These are phyloP conservation scores for Sarocladium kiliense DNA, from an alignment of 2,329 filamentous ascomycete species.

Conservation along the genomic window DNA sequence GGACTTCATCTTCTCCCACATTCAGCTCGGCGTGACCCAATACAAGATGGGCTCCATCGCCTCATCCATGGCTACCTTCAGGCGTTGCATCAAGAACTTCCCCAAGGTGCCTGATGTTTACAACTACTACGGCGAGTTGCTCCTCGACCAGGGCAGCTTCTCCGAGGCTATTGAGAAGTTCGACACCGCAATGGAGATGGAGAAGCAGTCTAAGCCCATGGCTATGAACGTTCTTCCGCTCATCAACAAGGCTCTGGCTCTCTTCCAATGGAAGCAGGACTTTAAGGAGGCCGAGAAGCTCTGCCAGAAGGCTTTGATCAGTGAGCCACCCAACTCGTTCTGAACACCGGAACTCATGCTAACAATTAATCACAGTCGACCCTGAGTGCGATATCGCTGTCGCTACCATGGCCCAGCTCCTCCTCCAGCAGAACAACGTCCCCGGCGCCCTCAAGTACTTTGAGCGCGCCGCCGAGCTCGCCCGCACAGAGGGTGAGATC, in stretches of 20 bases:
- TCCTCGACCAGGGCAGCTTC: constrained; percentile 95
- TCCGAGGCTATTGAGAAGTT: constrained; percentile 96
- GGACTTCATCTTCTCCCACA: constrained; percentile 95
- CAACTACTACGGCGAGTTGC: constrained; percentile 98
- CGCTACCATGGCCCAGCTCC: constrained; percentile 95
- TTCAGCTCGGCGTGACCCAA: constrained; percentile 97
- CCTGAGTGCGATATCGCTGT: constrained; percentile 98
- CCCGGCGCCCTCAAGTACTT: constrained; percentile 94
- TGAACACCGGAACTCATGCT: no score
- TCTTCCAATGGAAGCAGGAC: constrained; percentile 99
- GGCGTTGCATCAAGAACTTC: constrained; percentile 97
- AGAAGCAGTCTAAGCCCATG: constrained; percentile 88
- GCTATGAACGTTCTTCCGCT: constrained; percentile 96
- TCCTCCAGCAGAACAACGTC: constrained; percentile 96
- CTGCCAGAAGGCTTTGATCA: constrained; percentile 95
- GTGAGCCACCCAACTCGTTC: constrained; percentile 66
- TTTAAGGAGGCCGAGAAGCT: constrained; percentile 92
- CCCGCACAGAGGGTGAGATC: constrained; percentile 90
- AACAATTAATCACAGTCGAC: constrained; percentile 64
- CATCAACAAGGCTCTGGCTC: constrained; percentile 95
- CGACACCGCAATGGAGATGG: constrained; percentile 97
- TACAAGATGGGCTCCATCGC: constrained; percentile 99
- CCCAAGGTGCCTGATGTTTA: constrained; percentile 95
- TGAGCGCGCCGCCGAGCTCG: constrained; percentile 90
- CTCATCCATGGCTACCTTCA: constrained; percentile 97